Evolutionary conservation across 2,329 filamentous ascomycete species (phyloP).

Genomic region (Fusarium sp.): DNA sequence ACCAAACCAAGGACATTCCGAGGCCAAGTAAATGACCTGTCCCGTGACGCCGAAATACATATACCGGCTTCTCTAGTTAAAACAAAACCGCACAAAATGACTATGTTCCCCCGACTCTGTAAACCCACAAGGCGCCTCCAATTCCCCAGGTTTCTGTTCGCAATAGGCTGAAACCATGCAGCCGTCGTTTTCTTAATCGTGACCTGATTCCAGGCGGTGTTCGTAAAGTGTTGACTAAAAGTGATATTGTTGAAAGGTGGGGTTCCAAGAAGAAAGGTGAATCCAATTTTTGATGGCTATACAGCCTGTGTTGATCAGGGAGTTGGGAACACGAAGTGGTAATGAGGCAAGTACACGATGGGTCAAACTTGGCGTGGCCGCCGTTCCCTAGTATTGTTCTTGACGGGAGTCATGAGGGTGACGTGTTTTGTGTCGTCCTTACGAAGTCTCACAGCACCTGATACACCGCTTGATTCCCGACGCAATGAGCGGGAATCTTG

Average conservation of each 20-base stretch:
- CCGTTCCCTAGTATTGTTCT: conserved; percentile 55
- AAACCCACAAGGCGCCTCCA: conserved; percentile 34
- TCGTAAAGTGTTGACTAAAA: conserved; percentile 48
- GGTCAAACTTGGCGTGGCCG: conserved; percentile 49
- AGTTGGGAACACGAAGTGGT: conserved; percentile 16
- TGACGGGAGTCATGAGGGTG: conserved; percentile 66
- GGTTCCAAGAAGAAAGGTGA: conserved; percentile 48
- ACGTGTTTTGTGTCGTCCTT: conserved; percentile 69
- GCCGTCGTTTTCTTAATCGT: conserved; percentile 35
- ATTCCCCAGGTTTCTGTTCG: conserved; percentile 29
- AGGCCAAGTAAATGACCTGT: conserved; percentile 13
- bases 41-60: conserved; percentile 41
- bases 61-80: conserved; percentile 43
- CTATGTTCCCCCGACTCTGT: conserved; percentile 21
- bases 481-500: conserved; percentile 62
- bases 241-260: conserved; percentile 47
- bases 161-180: conserved; percentile 42
- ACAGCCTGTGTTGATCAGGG: conserved; percentile 18
- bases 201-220: conserved; percentile 33
- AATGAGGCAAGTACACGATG: neutral
- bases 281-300: conserved; percentile 44
- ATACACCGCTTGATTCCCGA: conserved; percentile 59
- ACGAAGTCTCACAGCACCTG: conserved; percentile 62
- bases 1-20: conserved; percentile 20
- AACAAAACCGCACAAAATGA: conserved; percentile 30